Conservation (phyloP, 352 stramenopile species). For the Phytopythium aichiense region DNA sequence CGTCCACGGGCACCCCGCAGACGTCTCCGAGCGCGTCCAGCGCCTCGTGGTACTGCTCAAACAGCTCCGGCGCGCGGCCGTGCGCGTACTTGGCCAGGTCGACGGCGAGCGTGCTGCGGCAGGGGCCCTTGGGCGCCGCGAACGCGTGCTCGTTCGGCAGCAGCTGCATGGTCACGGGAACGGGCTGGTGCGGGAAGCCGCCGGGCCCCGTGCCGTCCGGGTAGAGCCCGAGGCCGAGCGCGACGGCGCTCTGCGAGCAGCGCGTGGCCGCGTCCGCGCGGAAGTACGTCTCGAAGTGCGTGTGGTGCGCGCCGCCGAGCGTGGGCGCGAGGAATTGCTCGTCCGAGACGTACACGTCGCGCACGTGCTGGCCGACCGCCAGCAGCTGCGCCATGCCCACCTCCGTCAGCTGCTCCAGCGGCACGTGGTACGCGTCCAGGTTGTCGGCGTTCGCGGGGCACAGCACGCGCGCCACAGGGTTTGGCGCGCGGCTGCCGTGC, state of each 20-base stretch:
- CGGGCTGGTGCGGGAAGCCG: slow-evolving; percentile 63
- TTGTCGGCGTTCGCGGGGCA: slow-evolving; percentile 72
- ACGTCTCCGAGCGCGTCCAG: slow-evolving; percentile 48
- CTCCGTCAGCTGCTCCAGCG: slow-evolving; percentile 78
- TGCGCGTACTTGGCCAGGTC: slow-evolving; percentile 60
- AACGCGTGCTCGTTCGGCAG: slow-evolving; percentile 84
- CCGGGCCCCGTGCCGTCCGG: slow-evolving; percentile 67
- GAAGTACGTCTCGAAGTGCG: slow-evolving; percentile 86
- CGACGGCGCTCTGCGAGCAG: slow-evolving; percentile 74
- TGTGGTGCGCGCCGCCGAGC: slow-evolving; percentile 65
- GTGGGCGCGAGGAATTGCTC: slow-evolving; percentile 57
- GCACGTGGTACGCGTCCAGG: slow-evolving; percentile 72
- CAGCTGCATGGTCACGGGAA: slow-evolving; percentile 84
- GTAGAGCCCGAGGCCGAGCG: slow-evolving; percentile 74
- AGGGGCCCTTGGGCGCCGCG: slow-evolving; percentile 76
- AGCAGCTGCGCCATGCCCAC: slow-evolving; percentile 78
- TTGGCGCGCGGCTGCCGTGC: slow-evolving; percentile 77
- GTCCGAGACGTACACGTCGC: slow-evolving; percentile 58
- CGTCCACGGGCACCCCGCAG: slow-evolving; percentile 54
- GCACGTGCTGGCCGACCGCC: slow-evolving; percentile 61
- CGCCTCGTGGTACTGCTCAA: slow-evolving; percentile 49
- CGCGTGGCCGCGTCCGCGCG: slow-evolving; percentile 74
- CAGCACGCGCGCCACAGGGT: slow-evolving; percentile 46
- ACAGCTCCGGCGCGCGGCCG: slow-evolving; percentile 48
- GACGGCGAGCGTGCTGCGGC: slow-evolving; percentile 34